Evolutionary conservation across 371 early-diverging fungal species (phyloP).

Genomic region (Mucor sp.): DNA sequence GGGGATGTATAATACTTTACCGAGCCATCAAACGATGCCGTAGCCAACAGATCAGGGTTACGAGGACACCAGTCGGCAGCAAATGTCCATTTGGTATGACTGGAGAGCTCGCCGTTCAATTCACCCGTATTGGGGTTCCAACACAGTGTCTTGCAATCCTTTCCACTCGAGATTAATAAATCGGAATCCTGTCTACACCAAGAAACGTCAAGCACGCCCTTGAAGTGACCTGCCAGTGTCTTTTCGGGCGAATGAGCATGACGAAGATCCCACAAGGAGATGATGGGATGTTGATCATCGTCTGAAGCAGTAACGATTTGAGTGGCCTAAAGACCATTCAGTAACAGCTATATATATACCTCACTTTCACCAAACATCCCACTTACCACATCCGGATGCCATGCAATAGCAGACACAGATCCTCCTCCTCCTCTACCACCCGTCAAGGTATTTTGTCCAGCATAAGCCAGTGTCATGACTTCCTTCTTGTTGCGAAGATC

Average conservation of each 20-base stretch:
- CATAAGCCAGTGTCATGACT: slow-evolving; percentile 75
- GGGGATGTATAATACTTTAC: too few relatives aligned
- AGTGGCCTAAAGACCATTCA: slow-evolving; percentile 15
- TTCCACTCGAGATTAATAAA: slow-evolving; percentile 85
- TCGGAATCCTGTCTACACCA: slow-evolving; percentile 95
- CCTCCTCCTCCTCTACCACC: slow-evolving; percentile 56
- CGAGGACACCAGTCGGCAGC: slow-evolving; percentile 92
- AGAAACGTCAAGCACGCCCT: slow-evolving; percentile 85
- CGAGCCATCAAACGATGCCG: slow-evolving; percentile 89
- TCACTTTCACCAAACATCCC: not conserved
- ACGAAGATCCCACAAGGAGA: slow-evolving; percentile 92
- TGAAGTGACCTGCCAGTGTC: slow-evolving; percentile 76
- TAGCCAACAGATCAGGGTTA: slow-evolving; percentile 89
- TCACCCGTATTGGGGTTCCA: slow-evolving; percentile 84
- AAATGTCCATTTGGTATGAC: slow-evolving; percentile 87
- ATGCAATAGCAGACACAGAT: slow-evolving; percentile 86
- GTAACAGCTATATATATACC: not conserved
- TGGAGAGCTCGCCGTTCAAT: slow-evolving; percentile 78
- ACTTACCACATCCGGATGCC: slow-evolving; percentile 92
- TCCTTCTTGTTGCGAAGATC: slow-evolving; percentile 90
- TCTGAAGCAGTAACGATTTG: slow-evolving; percentile 64
- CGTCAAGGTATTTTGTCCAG: slow-evolving; percentile 35
- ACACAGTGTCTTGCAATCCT: slow-evolving; percentile 90
- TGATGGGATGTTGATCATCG: slow-evolving; percentile 85
- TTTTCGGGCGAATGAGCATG: slow-evolving; percentile 91